A percentile compares a stretch with the other conserved stretches of the same genome.
phyloP scores from a whole-genome alignment of 805 yeast species.

The Phaffomyces opuntiae region DNA sequence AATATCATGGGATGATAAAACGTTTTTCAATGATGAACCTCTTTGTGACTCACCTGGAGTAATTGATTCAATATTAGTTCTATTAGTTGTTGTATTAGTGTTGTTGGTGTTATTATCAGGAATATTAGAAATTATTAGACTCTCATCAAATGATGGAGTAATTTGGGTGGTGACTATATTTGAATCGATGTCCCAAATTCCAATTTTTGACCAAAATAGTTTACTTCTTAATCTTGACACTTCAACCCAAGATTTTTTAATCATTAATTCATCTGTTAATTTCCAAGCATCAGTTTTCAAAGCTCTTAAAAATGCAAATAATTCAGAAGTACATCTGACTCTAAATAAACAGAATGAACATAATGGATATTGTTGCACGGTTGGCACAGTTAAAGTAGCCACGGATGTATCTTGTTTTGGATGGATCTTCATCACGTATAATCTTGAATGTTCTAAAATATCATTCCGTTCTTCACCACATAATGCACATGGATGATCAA shows the following conservation, averaged over 20 bases:
- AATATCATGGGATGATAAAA: conserved; percentile 6
- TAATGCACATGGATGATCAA: conserved; percentile 66
- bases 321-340: conserved; percentile 76
- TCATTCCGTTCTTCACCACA: conserved; percentile 78
- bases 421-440: conserved; percentile 57
- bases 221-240: conserved; percentile 57
- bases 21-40: conserved; percentile 3
- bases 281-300: conserved; percentile 54
- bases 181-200: conserved; percentile 57
- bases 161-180: conserved; percentile 29
- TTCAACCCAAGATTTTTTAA: conserved; percentile 57
- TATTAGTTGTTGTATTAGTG: not conserved
- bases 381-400: conserved; percentile 17
- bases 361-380: conserved; percentile 49
- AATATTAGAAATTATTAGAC: not conserved
- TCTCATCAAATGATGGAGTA: conserved; percentile 15
- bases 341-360: conserved; percentile 79
- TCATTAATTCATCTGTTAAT: conserved; percentile 36
- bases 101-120: not conserved
- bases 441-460: conserved; percentile 67
- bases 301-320: conserved; percentile 68
- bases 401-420: conserved; percentile 16
- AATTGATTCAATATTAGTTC: not conserved
- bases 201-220: conserved; percentile 78
- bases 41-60: conserved; percentile 1